A percentile compares a stretch with the other conserved stretches of the same genome.
Conservation (phyloP, 2,329 filamentous ascomycete genomes). For the Aspergillus aculeatus region DNA sequence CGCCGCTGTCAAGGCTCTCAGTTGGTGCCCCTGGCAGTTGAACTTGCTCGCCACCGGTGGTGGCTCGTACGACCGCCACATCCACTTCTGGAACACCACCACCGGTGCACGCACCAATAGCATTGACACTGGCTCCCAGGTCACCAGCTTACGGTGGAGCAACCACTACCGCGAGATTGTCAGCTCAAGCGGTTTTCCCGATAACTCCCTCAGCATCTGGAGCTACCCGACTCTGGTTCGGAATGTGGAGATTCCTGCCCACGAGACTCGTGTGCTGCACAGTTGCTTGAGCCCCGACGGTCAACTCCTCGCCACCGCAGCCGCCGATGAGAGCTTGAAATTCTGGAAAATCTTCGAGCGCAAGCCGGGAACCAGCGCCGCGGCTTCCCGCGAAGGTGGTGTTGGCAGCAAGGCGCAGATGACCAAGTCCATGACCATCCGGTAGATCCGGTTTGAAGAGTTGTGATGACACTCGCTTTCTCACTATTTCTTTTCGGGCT, state of each 20-base stretch:
- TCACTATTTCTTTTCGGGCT: constrained; percentile 8
- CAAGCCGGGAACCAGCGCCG: constrained; percentile 74
- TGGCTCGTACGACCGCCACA: constrained; percentile 93
- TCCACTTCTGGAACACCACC: constrained; percentile 99
- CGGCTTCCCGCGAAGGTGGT: constrained; percentile 62
- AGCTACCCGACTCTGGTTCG: constrained; percentile 96
- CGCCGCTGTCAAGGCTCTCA: constrained; percentile 94
- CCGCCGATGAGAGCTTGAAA: constrained; percentile 95
- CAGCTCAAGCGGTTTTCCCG: constrained; percentile 96
- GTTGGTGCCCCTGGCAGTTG: constrained; percentile 98
- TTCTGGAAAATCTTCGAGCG: constrained; percentile 99
- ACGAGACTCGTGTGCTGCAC: constrained; percentile 95
- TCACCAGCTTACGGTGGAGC: constrained; percentile 95
- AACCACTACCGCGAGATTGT: constrained; percentile 97
- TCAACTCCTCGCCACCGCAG: constrained; percentile 94
- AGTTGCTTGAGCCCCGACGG: constrained; percentile 95
- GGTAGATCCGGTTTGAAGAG: constrained; percentile 50
- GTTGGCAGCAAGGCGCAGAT: constrained; percentile 77
- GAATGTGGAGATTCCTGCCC: constrained; percentile 95
- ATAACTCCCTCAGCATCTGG: constrained; percentile 99
- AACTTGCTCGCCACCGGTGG: constrained; percentile 96
- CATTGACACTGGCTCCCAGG: constrained; percentile 97
- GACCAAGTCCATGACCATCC: constrained; percentile 93
- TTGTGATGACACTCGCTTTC: constrained; percentile 7
- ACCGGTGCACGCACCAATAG: constrained; percentile 97